Conservation (phyloP, 169 alveolate species). For the Theileria orientalis region DNA sequence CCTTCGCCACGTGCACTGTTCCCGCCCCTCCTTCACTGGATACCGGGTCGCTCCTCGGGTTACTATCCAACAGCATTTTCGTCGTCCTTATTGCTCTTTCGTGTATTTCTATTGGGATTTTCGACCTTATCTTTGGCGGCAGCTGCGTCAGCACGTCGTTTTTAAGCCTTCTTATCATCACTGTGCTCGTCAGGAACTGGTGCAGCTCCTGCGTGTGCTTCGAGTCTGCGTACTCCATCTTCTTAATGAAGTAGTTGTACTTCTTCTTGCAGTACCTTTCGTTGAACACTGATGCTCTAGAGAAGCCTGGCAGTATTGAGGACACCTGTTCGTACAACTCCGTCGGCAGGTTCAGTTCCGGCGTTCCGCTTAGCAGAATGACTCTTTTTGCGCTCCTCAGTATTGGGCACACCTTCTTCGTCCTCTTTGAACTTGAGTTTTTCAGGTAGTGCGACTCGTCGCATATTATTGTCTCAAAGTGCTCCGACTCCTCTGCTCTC, state of each 20-base stretch:
- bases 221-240: slow-evolving; percentile 77
- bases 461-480: slow-evolving; percentile 79
- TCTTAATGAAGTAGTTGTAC: slow-evolving; percentile 70
- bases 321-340: slow-evolving; percentile 89
- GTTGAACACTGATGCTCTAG: slow-evolving; percentile 73
- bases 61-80: background rate
- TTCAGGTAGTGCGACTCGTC: slow-evolving; percentile 97
- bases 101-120: slow-evolving; percentile 84
- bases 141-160: slow-evolving; percentile 89
- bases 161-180: slow-evolving; percentile 94
- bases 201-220: slow-evolving; percentile 84
- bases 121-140: slow-evolving; percentile 91
- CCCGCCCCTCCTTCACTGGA: slow-evolving; percentile 4
- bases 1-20: too few relatives aligned
- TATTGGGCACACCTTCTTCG: slow-evolving; percentile 86
- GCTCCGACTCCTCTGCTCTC: slow-evolving; percentile 63
- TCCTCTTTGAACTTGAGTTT: slow-evolving; percentile 87
- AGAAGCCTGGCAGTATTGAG: slow-evolving; percentile 74
- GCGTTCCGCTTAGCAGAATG: slow-evolving; percentile 93
- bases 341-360: slow-evolving; percentile 90
- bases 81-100: slow-evolving; percentile 17
- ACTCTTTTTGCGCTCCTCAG: slow-evolving; percentile 85
- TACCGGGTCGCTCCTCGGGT: background rate
- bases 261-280: slow-evolving; percentile 78
- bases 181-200: slow-evolving; percentile 74